Evolutionary conservation across 208 protist species (phyloP).

Genomic region (Crithidia mellificae): DNA sequence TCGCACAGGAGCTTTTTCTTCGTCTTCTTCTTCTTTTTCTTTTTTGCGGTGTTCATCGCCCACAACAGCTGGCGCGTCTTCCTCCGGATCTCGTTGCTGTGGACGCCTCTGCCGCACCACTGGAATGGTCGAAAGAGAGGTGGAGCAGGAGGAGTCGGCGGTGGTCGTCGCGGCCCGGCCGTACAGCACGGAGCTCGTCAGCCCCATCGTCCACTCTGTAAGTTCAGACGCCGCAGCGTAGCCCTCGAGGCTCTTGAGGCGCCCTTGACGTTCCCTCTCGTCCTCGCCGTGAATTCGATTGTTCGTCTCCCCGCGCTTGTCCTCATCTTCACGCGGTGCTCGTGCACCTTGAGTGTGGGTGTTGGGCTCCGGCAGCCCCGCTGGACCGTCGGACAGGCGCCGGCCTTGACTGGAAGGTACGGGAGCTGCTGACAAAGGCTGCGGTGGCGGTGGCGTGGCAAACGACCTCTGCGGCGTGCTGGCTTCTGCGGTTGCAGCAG

Average conservation of each 20-base stretch:
- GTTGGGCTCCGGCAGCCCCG: too few relatives aligned
- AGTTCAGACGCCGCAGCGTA: constrained; percentile 1
- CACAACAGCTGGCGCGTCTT: not conserved
- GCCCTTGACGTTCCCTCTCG: not conserved
- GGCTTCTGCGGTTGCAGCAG: not conserved
- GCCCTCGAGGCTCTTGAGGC: not conserved
- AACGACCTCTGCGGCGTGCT: not conserved
- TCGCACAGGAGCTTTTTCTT: not conserved
- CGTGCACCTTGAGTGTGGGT: too few relatives aligned
- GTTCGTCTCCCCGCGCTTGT: too few relatives aligned
- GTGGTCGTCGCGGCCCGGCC: constrained; percentile 3
- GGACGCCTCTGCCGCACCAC: not conserved
- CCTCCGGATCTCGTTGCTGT: not conserved
- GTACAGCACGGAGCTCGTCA: constrained; percentile 19
- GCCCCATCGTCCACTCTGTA: constrained; percentile 18
- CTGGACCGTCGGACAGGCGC: too few relatives aligned
- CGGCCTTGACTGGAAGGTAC: too few relatives aligned
- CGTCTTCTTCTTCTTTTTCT: not conserved
- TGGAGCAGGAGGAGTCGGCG: constrained; percentile 9
- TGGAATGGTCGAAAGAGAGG: constrained; percentile 1
- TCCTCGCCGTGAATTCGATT: too few relatives aligned
- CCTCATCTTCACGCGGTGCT: too few relatives aligned
- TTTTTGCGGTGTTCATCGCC: not conserved
- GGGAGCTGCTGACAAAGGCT: not conserved
- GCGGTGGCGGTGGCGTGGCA: not conserved